Evolutionary conservation across 352 stramenopile genomes (phyloP), one percentile per base, ranked within the genome.

Genomic region (Phytophthora boehmeriae): DNA sequence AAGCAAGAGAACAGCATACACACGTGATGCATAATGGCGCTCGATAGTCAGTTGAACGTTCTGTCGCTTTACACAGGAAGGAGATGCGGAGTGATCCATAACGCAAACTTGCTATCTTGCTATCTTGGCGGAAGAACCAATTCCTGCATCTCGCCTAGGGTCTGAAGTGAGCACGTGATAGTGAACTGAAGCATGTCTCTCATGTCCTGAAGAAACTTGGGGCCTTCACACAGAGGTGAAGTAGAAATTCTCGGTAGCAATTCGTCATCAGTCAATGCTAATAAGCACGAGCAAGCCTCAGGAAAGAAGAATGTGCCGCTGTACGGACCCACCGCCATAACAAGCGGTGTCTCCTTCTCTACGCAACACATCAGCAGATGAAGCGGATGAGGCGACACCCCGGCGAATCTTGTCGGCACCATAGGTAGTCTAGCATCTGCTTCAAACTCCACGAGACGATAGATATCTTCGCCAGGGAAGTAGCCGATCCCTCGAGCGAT

Each of bases 141-240:
- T 32, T 71, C 49, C 30, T 69, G 30, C 2, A 39, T 64, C 22
- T 57, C 19, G 13, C 43, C 42, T 8, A 68, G 43, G 19, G 34
- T 57, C 6, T 46, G 59, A 41, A 68, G 35, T 6, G 64, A 69
- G 47, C 47, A 68, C 13, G 27, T 66, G 36, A 28, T 62, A 8
- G 68, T 73, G 17, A 66, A 68, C 10, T 54, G 8, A 1, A 73
- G 59, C 64, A 73, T 73, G 16, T 66, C 53, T 27, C 45, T 65
- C 64, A 73, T 73, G 23, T 73, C 64, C 42, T 66, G 59, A 53
- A 68, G 47, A 52, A 73, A 73, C 42, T 73, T 73, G 36, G 64
- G 64, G 8, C 64, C 64, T 45, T 73, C 64, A 38, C 59, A 60
- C 51, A 62, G 57, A 17, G 64, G 64, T 9, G 64, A 73, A 8